Conservation (phyloP, 2,329 filamentous ascomycete species). For the Penicillium capsulatum region DNA sequence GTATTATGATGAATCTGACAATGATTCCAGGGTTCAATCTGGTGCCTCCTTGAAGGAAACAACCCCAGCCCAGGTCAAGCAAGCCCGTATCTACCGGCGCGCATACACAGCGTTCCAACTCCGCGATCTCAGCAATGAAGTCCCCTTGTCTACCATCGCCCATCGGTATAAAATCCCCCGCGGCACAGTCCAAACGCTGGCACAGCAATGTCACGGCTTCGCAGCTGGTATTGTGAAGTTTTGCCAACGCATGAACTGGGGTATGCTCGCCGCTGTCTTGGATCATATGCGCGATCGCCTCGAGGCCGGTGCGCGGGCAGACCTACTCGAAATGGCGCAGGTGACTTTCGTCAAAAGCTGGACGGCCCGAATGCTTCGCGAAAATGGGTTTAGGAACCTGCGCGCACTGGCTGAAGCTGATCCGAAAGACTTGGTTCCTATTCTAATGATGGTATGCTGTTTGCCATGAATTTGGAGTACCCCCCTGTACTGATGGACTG, state of each 20-base stretch:
- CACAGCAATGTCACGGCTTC: constrained; percentile 73
- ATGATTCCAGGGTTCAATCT: constrained; percentile 58
- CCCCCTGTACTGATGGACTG: too few relatives aligned
- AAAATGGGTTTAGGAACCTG: constrained; percentile 68
- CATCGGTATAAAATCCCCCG: constrained; percentile 66
- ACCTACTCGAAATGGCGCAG: constrained; percentile 66
- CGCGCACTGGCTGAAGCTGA: constrained; percentile 66
- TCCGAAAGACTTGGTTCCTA: constrained; percentile 62
- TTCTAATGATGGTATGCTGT: constrained; percentile 62
- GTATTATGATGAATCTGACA: neutral
- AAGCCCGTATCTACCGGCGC: constrained; percentile 62
- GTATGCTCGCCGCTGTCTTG: constrained; percentile 65
- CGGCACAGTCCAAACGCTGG: constrained; percentile 66
- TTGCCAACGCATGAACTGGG: constrained; percentile 73
- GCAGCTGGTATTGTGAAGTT: constrained; percentile 76
- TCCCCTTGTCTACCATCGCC: constrained; percentile 65
- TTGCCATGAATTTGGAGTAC: too few relatives aligned
- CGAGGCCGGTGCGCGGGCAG: constrained; percentile 65
- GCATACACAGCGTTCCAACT: constrained; percentile 74
- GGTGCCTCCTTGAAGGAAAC: constrained; percentile 58
- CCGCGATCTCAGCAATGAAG: constrained; percentile 73
- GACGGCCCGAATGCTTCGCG: constrained; percentile 69
- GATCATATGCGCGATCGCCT: constrained; percentile 73
- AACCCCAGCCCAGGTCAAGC: constrained; percentile 57
- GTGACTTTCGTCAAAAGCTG: constrained; percentile 73